phyloP scores from a whole-genome alignment of 2,329 filamentous ascomycete genomes.

The Pseudogymnoascus sp. region DNA sequence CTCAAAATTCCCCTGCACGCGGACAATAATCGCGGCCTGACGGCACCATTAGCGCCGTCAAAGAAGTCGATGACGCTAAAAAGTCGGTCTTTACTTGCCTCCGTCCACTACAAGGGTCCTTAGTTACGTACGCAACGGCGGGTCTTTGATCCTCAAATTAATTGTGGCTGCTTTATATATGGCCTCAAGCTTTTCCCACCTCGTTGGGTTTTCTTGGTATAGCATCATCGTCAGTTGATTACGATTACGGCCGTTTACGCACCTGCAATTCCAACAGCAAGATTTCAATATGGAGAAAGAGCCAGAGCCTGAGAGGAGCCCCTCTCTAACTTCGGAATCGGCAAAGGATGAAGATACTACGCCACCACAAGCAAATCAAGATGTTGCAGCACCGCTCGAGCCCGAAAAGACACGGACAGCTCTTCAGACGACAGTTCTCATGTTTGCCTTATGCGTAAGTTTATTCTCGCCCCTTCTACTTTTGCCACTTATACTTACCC shows the following conservation, averaged over 20 bases:
- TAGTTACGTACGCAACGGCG: neutral
- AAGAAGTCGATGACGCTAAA: neutral
- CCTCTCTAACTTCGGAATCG: neutral
- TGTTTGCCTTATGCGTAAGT: slow-evolving; percentile 26
- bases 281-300: neutral
- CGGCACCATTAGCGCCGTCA: neutral
- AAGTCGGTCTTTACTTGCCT: neutral
- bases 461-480: slow-evolving; percentile 16
- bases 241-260: neutral
- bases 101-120: neutral
- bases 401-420: slow-evolving; percentile 27
- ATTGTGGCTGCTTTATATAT: neutral
- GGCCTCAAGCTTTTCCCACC: neutral
- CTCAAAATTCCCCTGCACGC: neutral
- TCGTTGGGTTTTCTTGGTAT: neutral
- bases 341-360: neutral
- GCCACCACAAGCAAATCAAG: neutral
- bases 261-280: neutral
- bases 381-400: slow-evolving; percentile 3
- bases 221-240: neutral
- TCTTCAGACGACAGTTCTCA: slow-evolving; percentile 26
- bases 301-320: neutral
- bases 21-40: neutral
- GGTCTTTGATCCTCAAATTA: neutral
- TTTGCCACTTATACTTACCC: neutral